These are phyloP conservation scores for Citrus cavaleriei DNA, from an alignment of 345 rosid genomes.

Conservation along the genomic window DNA sequence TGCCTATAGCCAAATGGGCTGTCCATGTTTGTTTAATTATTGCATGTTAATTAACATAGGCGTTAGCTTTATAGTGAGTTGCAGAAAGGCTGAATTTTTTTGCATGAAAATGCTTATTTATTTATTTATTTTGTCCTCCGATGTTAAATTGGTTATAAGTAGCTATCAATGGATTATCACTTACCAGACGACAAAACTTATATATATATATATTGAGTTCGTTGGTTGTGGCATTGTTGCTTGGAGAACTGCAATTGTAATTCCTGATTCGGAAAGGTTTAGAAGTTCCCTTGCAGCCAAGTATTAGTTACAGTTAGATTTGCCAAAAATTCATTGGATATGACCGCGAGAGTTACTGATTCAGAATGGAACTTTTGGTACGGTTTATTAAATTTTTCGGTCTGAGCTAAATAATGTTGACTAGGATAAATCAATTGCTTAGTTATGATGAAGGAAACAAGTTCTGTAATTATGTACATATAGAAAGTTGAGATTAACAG, in stretches of 20 bases:
- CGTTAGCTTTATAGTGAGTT: slow-evolving; percentile 16
- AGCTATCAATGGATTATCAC: slow-evolving; percentile 4
- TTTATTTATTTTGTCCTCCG: background rate
- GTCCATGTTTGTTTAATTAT: slow-evolving; percentile 6
- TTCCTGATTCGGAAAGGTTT: background rate
- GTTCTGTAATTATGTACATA: no score
- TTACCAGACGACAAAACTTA: slow-evolving; percentile 5
- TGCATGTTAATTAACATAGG: background rate
- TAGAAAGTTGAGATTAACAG: no score
- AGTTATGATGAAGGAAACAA: no score
- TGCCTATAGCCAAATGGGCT: background rate
- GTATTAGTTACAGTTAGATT: background rate
- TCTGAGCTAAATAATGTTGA: no score
- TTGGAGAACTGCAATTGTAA: background rate
- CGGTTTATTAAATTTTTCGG: background rate
- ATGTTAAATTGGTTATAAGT: slow-evolving; percentile 6
- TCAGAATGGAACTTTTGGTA: background rate
- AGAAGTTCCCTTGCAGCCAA: background rate
- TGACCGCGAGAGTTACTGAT: background rate
- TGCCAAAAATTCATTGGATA: background rate
- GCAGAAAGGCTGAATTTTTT: background rate
- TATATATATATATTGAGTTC: no score
- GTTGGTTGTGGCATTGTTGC: slow-evolving; percentile 11
- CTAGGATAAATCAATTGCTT: no score
- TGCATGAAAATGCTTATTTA: background rate